Conservation (phyloP, 2,329 filamentous ascomycete genomes). For the Cercospora nicotianae region DNA sequence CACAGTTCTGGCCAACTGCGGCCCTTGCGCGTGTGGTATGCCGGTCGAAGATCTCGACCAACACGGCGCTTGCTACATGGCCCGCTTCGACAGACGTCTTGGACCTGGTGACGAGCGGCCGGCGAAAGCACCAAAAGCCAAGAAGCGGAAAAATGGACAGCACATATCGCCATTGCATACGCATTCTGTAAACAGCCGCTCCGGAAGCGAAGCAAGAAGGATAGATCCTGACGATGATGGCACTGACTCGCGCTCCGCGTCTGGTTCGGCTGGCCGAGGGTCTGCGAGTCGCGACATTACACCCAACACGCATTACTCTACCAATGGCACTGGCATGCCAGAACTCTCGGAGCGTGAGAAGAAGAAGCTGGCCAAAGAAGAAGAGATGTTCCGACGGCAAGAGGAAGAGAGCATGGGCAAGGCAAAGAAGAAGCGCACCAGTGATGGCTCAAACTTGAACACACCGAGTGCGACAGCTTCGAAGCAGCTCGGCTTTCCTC, state of each 20-base stretch:
- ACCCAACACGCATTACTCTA: slow-evolving; percentile 55
- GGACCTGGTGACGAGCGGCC: slow-evolving; percentile 27
- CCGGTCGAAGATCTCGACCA: slow-evolving; percentile 20
- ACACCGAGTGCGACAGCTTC: slow-evolving; percentile 50
- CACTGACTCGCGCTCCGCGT: slow-evolving; percentile 57
- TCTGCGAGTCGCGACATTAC: slow-evolving; percentile 62
- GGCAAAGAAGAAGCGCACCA: slow-evolving; percentile 58
- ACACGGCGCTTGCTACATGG: slow-evolving; percentile 1
- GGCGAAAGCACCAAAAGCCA: slow-evolving; percentile 46
- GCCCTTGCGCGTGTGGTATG: slow-evolving; percentile 71
- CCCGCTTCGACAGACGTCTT: slow-evolving; percentile 38
- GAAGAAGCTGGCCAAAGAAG: slow-evolving; percentile 62
- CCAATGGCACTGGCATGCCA: slow-evolving; percentile 44
- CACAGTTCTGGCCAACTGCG: slow-evolving; percentile 72
- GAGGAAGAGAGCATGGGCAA: slow-evolving; percentile 57
- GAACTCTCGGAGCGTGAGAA: slow-evolving; percentile 63
- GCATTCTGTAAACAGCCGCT: slow-evolving; percentile 58
- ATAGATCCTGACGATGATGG: slow-evolving; percentile 56
- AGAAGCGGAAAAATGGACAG: slow-evolving; percentile 50
- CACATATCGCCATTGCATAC: slow-evolving; percentile 57
- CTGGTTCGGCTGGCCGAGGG: slow-evolving; percentile 57
- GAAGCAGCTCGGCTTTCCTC: slow-evolving; percentile 41
- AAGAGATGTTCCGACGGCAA: slow-evolving; percentile 62
- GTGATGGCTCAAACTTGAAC: slow-evolving; percentile 56
- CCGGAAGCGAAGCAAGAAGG: slow-evolving; percentile 58